Base-by-base conservation (phyloP, 2,329 filamentous ascomycete species). In the Dothistroma pini region DNA sequence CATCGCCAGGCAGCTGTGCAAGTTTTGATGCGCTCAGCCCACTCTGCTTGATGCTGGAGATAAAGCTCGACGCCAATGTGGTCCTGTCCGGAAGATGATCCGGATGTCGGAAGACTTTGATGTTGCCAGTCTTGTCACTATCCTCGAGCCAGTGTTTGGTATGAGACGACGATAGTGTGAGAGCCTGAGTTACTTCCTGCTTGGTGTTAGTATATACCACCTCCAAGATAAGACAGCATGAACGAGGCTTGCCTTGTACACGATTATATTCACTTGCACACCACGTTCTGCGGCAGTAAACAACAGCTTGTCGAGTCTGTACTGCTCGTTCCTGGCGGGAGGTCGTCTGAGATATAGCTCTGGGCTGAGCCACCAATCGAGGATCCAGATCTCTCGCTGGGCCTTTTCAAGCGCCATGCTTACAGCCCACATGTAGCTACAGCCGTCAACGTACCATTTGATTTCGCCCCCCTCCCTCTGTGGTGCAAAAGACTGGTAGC, bases 371-470 rank as follows among this genome's bases (percentile, higher is more conserved):
- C 92, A 96, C 91, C 82, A 70, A 41, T 72, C 71, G 49, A 96
- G 79, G 66, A 96, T 96, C 83, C 89, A 93, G 68, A 96, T 89
- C 48, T 84, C 89, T 68, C 93, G 86, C 65, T 80, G 82, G 2
- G 91, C 91, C 70, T 84, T 86, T 77, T 95, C 89, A 55, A 96
- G 77, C 1, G 92, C 91, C 64, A 88, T 80, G 31, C 88, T 91
- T 1, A 96, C 89, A 14, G 92, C 91, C 82, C 87, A 92, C 79
- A 96, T 92, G 74, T 96, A 95, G 9, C 86, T 86, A 72, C 88
- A 90, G 7, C 89, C 91, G 72, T 95, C 90, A 19, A 95, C 89
- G 75, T 89, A 93, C 90, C 91, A 96, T 80, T 96, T 96, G 64
- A 85, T 86, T 65, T 86, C 80, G 71, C 91, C 88, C 59, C 89